Base-by-base conservation (phyloP, 2,329 filamentous ascomycete species). In the Tolypocladium nubicola region DNA sequence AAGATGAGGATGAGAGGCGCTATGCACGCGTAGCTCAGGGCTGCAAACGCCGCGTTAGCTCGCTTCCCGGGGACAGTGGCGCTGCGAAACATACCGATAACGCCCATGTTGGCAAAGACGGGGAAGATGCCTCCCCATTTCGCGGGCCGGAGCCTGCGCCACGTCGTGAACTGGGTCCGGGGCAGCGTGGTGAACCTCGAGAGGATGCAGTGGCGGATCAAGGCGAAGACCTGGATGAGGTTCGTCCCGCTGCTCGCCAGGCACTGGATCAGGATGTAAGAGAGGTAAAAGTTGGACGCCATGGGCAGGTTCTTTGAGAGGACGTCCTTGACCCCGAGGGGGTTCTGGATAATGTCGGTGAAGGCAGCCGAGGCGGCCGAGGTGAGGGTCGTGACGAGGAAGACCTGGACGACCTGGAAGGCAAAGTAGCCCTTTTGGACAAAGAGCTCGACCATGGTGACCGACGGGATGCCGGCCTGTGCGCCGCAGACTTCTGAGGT, bases 211-310 rank as follows among this genome's bases (percentile, higher is more conserved):
- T 77, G 75, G 1, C 74, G 68, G 8, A 76, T 61, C 0, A 97
- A 79, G 19, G 90, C 90, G 16, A 77, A 74, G 0, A 79, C 69
- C 64, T 95, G 90, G 2, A 95, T 78, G 6, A 97, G 72, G 1
- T 88, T 82, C 52, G 86, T 82, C 0, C 89, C 81, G 4, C 90
- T 88, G 60, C 93, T 85, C 1, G 86, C 87, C 58, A 97, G 72
- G 39, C 93, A 95, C 71, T 97, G 94, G 3, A 99, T 83, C 38
- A 97, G 84, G 63, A 99, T 95, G 74, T 97, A 99, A 0, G 73
- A 90, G 23, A 97, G 86, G 72, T 97, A 99, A 68, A 97, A 95
- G 73, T 96, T 97, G 60, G 91, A 92, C 0, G 90, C 86, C 57
- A 83, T 86, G 21, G 94, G 94, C 7, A 99, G 78, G 58, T 89